Evolutionary conservation across 345 rosid genomes (phyloP).

Genomic region (Gossypium stocksii): DNA sequence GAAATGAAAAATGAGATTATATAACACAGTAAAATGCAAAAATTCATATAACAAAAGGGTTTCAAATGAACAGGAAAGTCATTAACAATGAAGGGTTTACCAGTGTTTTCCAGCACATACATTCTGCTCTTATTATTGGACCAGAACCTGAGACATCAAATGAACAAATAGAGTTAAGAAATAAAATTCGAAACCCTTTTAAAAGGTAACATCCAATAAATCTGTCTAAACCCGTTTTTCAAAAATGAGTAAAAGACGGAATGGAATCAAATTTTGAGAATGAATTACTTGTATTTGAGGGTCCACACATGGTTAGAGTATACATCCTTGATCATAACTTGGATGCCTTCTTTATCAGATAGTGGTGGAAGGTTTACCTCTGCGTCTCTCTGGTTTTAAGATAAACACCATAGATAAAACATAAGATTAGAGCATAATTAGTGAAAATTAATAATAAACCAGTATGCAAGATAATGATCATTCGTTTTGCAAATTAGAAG

Average conservation of each 20-base stretch:
- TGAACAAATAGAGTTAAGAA: not conserved
- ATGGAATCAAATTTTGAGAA: not conserved
- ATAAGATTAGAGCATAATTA: not conserved
- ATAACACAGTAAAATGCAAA: not conserved
- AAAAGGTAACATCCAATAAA: not conserved
- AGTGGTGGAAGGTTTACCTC: conserved; percentile 71
- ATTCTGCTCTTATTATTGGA: conserved; percentile 75
- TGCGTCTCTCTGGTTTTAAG: conserved; percentile 50
- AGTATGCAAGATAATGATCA: not conserved
- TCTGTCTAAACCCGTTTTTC: not conserved
- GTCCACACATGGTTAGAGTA: conserved; percentile 44
- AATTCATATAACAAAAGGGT: not conserved
- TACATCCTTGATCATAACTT: conserved; percentile 40
- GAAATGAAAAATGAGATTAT: not conserved
- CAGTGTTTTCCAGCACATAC: conserved; percentile 84
- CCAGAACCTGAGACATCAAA: conserved; percentile 64
- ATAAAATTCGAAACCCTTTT: no score
- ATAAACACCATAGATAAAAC: not conserved
- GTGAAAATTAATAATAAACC: not conserved
- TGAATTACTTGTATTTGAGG: conserved; percentile 62
- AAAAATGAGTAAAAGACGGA: no score
- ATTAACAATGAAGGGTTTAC: conserved; percentile 23
- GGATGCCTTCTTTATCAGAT: conserved; percentile 56
- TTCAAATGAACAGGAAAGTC: not conserved
- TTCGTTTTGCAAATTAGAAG: no score